A percentile compares a stretch with the other conserved stretches of the same genome.
Conservation (phyloP, 2,329 filamentous ascomycete species). For the Fusarium cicatricum region DNA sequence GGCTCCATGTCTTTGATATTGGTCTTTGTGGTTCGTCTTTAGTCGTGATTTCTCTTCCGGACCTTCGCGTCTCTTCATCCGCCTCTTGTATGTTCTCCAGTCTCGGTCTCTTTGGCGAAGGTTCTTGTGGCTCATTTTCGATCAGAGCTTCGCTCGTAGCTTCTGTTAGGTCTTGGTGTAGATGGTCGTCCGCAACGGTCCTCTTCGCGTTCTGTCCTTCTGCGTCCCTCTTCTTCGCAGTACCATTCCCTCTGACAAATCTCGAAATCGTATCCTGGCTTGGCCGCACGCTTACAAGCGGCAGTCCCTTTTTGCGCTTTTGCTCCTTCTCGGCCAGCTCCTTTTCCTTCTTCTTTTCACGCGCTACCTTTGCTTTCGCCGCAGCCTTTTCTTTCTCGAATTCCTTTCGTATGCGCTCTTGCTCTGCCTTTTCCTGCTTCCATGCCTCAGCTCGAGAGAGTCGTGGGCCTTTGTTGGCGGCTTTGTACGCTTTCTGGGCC, state of each 20-base stretch:
- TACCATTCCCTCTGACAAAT: conserved; percentile 55
- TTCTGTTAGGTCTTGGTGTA: neutral
- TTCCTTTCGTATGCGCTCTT: conserved; percentile 63
- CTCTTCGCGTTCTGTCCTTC: conserved; percentile 29
- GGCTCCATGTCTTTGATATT: neutral
- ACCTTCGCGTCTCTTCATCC: conserved; percentile 20
- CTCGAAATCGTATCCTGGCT: conserved; percentile 66
- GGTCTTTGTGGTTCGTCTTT: neutral
- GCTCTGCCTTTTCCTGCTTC: conserved; percentile 56
- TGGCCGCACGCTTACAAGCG: conserved; percentile 61
- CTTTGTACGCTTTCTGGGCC: conserved; percentile 50
- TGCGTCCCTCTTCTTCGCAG: conserved; percentile 43
- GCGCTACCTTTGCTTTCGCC: conserved; percentile 56
- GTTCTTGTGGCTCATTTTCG: neutral
- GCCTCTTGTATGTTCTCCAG: conserved; percentile 18
- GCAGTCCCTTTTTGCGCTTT: conserved; percentile 61
- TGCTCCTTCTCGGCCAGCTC: conserved; percentile 58
- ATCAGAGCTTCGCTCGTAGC: neutral
- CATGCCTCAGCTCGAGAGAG: conserved; percentile 52
- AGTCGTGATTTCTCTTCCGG: neutral
- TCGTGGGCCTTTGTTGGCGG: conserved; percentile 45
- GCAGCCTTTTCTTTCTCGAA: conserved; percentile 59
- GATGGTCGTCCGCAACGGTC: conserved; percentile 4
- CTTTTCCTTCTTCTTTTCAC: conserved; percentile 65
- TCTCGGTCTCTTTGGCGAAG: conserved; percentile 6